Base-by-base conservation (phyloP, 2,329 filamentous ascomycete genomes). In the Neonectria neomacrospora region DNA sequence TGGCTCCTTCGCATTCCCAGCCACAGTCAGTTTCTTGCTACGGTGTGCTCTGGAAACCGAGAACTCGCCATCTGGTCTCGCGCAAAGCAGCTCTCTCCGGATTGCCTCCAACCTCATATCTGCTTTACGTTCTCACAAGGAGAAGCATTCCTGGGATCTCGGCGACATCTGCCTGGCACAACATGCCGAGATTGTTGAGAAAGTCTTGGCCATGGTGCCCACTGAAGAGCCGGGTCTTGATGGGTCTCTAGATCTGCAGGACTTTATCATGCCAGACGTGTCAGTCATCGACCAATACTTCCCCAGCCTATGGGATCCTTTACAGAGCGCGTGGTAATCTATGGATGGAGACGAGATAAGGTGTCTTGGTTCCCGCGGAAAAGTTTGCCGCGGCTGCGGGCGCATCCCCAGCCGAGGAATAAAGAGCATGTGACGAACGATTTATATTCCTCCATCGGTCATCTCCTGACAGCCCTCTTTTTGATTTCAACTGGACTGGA, bases 101-200 rank as follows among this genome's bases (percentile, higher is more conserved):
- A 77, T 84, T 56, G 81, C 83, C 0, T 75, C 73, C 5, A 78
- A 81, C 20, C 74, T 85, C 11, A 72, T 85, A 3, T 64, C 66
- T 3, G 72, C 78, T 2, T 73, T 86, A 14, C 76, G 75, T 12
- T 64, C 67, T 0, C 81, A 84, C 47, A 78, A 78, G 2, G 74
- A 80, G 18, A 70, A 75, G 5, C 74, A 73, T 45, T 74, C 68
- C 0, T 86, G 85, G 84, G 84, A 86, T 62, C 72, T 86, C 1
- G 83, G 78, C 0, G 83, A 86, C 51, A 77, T 83, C 5, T 86
- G 83, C 62, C 71, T 86, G 1, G 76, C 78, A 0, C 81, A 85
- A 51, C 81, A 84, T 64, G 73, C 76, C 6, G 82, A 84, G 11
- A 70, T 85, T 12, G 75, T 85, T 0, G 80, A 85, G 30, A 84